Conservation (phyloP, 352 stramenopile species). For the Thalassiosira sp. region DNA sequence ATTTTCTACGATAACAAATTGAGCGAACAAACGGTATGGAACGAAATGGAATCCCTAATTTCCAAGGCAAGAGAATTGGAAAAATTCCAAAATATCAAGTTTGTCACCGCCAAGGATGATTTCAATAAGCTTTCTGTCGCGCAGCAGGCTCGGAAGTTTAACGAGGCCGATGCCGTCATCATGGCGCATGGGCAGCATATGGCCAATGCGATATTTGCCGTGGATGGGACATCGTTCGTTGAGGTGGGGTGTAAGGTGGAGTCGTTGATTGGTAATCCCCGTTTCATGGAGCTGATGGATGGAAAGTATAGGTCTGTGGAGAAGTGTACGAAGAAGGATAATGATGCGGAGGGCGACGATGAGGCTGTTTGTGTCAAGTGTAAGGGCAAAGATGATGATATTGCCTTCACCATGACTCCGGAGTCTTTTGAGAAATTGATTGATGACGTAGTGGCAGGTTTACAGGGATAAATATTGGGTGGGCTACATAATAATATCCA, state of each 20-base stretch:
- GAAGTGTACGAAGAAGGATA: constrained; percentile 6
- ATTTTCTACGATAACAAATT: constrained; percentile 29
- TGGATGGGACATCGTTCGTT: constrained; percentile 40
- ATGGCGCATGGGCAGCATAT: constrained; percentile 39
- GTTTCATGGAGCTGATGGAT: constrained; percentile 36
- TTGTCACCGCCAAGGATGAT: constrained; percentile 18
- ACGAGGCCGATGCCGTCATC: constrained; percentile 39
- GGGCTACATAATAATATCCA: not conserved
- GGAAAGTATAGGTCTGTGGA: constrained; percentile 12
- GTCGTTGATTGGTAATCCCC: constrained; percentile 27
- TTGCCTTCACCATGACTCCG: constrained; percentile 32
- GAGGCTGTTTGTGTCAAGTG: constrained; percentile 27
- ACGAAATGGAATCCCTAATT: constrained; percentile 25
- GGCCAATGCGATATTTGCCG: constrained; percentile 42
- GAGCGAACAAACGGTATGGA: constrained; percentile 28
- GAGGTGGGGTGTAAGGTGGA: constrained; percentile 29
- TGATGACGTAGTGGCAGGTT: constrained; percentile 37
- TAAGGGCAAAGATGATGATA: constrained; percentile 19
- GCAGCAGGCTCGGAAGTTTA: constrained; percentile 39
- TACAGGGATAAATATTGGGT: constrained; percentile 6
- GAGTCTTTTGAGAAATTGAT: constrained; percentile 43
- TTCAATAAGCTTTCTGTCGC: constrained; percentile 28
- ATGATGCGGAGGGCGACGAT: not conserved
- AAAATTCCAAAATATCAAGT: constrained; percentile 35
- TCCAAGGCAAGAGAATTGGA: constrained; percentile 2